These are phyloP conservation scores for Arabidopsis hybrid DNA, from an alignment of 441 rosid species.

Conservation along the genomic window DNA sequence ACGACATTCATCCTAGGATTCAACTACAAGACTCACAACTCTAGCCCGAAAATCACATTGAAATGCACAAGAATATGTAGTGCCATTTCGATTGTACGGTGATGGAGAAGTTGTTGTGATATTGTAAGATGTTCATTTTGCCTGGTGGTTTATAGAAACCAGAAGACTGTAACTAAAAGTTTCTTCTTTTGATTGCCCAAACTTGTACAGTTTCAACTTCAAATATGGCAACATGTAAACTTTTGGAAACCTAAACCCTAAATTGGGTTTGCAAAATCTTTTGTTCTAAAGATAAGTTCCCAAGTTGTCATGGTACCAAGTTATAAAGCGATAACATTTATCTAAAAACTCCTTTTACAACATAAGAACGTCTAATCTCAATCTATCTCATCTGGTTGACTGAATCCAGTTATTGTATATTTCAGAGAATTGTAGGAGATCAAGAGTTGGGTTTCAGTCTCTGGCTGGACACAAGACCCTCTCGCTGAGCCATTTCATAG, in stretches of 20 bases:
- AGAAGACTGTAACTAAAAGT: conserved; percentile 24
- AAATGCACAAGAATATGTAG: conserved; percentile 19
- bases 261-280: conserved; percentile 19
- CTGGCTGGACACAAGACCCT: conserved; percentile 57
- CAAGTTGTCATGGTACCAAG: background rate
- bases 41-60: conserved; percentile 3
- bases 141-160: conserved; percentile 33
- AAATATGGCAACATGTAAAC: conserved; percentile 14
- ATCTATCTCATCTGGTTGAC: background rate
- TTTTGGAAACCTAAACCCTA: conserved; percentile 17
- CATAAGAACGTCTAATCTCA: background rate
- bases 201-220: conserved; percentile 34
- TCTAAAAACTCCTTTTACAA: background rate
- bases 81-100: conserved; percentile 8
- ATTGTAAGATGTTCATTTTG: conserved; percentile 32
- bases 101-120: conserved; percentile 14
- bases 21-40: background rate
- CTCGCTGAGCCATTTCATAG: conserved; percentile 75
- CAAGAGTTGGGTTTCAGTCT: conserved; percentile 3
- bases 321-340: background rate
- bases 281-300: conserved; percentile 11
- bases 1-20: conserved; percentile 25
- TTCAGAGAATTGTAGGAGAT: background rate
- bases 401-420: background rate
- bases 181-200: conserved; percentile 34